Evolutionary conservation across 1,284 basidiomycete species (phyloP).

Genomic region (Ceratobasidium sp.): DNA sequence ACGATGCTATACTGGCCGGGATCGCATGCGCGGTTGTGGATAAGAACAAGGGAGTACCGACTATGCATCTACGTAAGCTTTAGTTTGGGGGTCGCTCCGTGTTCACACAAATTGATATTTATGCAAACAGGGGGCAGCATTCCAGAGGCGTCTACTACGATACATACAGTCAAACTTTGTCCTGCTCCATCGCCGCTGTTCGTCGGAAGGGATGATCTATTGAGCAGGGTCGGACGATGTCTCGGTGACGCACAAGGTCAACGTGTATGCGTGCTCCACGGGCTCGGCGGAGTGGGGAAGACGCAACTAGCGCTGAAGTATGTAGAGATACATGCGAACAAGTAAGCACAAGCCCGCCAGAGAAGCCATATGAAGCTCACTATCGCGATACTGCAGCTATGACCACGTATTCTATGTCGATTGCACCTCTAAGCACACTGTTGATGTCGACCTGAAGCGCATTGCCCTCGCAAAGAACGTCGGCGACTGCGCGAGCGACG

Average conservation of each 20-base stretch:
- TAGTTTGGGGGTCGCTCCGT: too few species aligned
- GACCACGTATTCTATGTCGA: slow-evolving; percentile 3
- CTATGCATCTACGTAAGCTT: background rate
- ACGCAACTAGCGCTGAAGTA: slow-evolving; percentile 17
- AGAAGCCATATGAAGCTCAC: background rate
- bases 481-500: background rate
- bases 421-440: background rate
- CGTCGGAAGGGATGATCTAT: too few species aligned
- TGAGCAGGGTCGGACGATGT: too few species aligned
- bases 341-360: background rate
- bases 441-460: background rate
- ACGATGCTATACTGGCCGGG: background rate
- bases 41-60: background rate
- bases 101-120: too few species aligned
- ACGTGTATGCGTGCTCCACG: slow-evolving; percentile 7
- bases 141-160: background rate
- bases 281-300: background rate
- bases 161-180: too few species aligned
- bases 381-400: background rate
- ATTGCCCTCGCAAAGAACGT: background rate
- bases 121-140: too few species aligned
- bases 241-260: background rate
- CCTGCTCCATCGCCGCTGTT: too few species aligned
- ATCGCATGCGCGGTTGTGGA: background rate
- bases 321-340: background rate